Evolutionary conservation across 768 basidiomycete species (phyloP), one percentile per base, ranked within the genome.

Genomic region (Favolaschia claudopus): DNA sequence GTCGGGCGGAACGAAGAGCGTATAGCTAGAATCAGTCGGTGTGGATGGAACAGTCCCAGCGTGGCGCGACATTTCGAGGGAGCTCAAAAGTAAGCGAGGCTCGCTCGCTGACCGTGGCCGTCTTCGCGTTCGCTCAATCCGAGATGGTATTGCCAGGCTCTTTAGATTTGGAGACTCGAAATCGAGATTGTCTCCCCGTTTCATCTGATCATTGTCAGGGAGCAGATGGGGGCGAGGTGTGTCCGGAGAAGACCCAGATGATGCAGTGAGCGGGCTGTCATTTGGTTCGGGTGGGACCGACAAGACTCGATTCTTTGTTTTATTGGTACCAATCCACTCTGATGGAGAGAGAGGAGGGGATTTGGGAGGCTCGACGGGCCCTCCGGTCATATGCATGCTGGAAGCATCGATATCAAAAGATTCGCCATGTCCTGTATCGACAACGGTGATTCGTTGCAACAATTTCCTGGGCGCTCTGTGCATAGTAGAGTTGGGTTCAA

Each of bases 91-190:
- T 45, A 54, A 64, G 38, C 54, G 63, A 47, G 63, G 63, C 45
- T 64, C 63, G 51, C 63, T 64, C 28, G 46, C 50, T 2, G 63
- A 60, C 58, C 63, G 63, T 31, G 58, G 47, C 7, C 62, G 62
- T 50, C 52, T 51, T 49, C n/a, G 37, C 4, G 2, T 45, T 51
- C 7, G 33, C 29, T 22, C 22, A 13, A 38, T 47, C 54, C 34
- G 54, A 17, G 36, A 45, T 44, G 28, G 48, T 45, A 25, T 31
- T 24, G 48, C 39, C 29, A 28, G n/a, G 22, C 38, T 12, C 13
- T 39, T 39, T 19, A 19, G 33, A 37, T 22, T 25, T 32, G 32
- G 17, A 19, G 44, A n/a, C 14, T 45, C 44, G n/a, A n/a, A n/a
- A 27, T 54, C 49, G 43, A 48, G 45, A 24, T 54, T 29, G 2